Percentiles rank a stretch among this genome's conserved stretches.
Evolutionary conservation across 371 early-diverging fungal genomes (phyloP).

Genomic region (Coemansia linderi): DNA sequence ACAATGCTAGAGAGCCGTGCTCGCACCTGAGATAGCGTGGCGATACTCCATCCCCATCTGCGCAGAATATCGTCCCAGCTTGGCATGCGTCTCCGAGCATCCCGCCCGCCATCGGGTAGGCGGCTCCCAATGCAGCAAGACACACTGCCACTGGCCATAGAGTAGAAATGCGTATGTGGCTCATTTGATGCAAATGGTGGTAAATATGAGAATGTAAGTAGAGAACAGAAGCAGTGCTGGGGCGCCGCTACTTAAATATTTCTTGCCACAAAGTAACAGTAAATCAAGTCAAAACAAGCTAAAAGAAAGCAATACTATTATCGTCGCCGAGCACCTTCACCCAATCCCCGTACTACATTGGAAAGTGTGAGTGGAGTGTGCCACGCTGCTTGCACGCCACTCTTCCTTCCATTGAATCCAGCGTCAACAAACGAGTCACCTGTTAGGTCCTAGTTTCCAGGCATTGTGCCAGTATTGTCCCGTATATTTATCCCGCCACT

Average conservation of each 20-base stretch:
- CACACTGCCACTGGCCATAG: neutral
- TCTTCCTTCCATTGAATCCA: too few relatives aligned
- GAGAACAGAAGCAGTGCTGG: too few relatives aligned
- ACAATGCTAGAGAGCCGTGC: constrained; percentile 27
- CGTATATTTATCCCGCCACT: neutral
- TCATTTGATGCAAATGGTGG: neutral
- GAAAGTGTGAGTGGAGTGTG: too few relatives aligned
- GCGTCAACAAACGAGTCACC: too few relatives aligned
- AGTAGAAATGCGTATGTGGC: neutral
- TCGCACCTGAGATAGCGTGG: constrained; percentile 43
- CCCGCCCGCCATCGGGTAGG: constrained; percentile 13
- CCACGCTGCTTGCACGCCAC: too few relatives aligned
- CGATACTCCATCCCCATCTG: constrained; percentile 44
- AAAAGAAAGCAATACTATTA: too few relatives aligned
- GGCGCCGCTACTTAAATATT: too few relatives aligned
- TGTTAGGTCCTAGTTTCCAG: neutral
- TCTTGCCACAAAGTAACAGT: too few relatives aligned
- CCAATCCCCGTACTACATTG: too few relatives aligned
- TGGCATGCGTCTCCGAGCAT: constrained; percentile 25
- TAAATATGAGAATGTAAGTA: too few relatives aligned
- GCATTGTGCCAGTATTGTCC: neutral
- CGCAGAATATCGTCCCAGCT: constrained; percentile 42
- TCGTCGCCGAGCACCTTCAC: too few relatives aligned
- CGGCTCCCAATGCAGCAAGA: constrained; percentile 12
- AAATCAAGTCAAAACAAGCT: too few relatives aligned